A percentile compares a stretch with the other conserved stretches of the same genome.
phyloP scores from a whole-genome alignment of 306 rosid genomes.

The Acacia melanoxylon region DNA sequence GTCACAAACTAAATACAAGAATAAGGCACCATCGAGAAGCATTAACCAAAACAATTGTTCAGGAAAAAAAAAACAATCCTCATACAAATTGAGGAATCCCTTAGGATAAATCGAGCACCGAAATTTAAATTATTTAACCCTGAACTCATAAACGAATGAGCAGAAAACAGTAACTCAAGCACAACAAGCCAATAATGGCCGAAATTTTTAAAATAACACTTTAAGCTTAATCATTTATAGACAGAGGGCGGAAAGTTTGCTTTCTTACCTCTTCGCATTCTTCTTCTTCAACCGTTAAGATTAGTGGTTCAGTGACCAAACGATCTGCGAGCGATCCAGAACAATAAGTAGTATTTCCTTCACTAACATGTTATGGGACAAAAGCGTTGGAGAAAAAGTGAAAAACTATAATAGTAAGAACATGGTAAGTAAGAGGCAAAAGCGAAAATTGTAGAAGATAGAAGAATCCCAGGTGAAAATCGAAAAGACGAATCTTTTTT shows the following conservation, averaged over 20 bases:
- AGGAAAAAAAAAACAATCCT: conserved; percentile 19
- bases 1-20: conserved; percentile 21
- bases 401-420: neutral
- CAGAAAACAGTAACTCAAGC: neutral
- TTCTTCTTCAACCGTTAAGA: neutral
- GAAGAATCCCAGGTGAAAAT: conserved; percentile 22
- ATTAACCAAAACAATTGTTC: conserved; percentile 24
- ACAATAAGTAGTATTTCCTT: conserved; percentile 17
- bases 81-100: conserved; percentile 12
- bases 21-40: conserved; percentile 40
- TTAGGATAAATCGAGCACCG: neutral
- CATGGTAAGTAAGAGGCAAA: neutral
- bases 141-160: conserved; percentile 3
- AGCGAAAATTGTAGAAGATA: neutral
- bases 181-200: neutral
- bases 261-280: conserved; percentile 18
- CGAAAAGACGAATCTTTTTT: conserved; percentile 18
- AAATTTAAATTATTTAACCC: conserved; percentile 18
- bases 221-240: conserved; percentile 2
- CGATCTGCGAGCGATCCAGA: conserved; percentile 31
- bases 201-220: neutral
- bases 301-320: neutral
- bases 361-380: conserved; percentile 12
- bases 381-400: conserved; percentile 9
- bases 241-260: neutral